Percentiles rank a stretch among this genome's conserved stretches.
These are phyloP conservation scores for Erodium moschatum DNA, from an alignment of 441 rosid genomes.

Conservation along the genomic window DNA sequence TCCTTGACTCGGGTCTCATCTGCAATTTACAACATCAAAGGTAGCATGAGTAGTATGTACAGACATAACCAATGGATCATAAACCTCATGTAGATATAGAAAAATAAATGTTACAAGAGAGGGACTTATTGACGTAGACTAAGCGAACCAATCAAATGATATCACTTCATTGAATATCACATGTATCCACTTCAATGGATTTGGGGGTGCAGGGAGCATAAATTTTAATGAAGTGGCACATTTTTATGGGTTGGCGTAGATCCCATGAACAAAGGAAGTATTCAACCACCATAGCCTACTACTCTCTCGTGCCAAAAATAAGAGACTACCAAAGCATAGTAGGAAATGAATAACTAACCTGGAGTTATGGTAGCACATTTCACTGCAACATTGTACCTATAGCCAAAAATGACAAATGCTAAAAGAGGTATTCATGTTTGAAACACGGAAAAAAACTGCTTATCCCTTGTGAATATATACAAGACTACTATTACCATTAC, in stretches of 20 bases:
- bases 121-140: background rate
- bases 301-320: background rate
- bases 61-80: slow-evolving; percentile 5
- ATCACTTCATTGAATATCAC: background rate
- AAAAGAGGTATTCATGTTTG: background rate
- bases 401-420: slow-evolving; percentile 1
- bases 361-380: slow-evolving; percentile 97
- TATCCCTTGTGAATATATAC: background rate
- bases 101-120: background rate
- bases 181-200: background rate
- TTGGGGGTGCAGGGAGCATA: background rate
- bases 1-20: slow-evolving; percentile 92
- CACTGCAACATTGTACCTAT: slow-evolving; percentile 89
- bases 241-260: background rate
- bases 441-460: background rate
- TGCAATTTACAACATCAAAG: slow-evolving; percentile 26
- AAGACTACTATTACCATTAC: background rate
- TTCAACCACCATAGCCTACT: background rate
- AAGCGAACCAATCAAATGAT: background rate
- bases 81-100: background rate
- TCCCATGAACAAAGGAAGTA: background rate
- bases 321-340: slow-evolving; percentile 13
- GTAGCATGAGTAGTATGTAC: slow-evolving; percentile 5
- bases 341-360: slow-evolving; percentile 41
- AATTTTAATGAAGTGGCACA: background rate